Percentiles rank a stretch among this genome's conserved stretches.
phyloP scores from a whole-genome alignment of 2,329 filamentous ascomycete genomes.

The Trichocomaceae sp. region DNA sequence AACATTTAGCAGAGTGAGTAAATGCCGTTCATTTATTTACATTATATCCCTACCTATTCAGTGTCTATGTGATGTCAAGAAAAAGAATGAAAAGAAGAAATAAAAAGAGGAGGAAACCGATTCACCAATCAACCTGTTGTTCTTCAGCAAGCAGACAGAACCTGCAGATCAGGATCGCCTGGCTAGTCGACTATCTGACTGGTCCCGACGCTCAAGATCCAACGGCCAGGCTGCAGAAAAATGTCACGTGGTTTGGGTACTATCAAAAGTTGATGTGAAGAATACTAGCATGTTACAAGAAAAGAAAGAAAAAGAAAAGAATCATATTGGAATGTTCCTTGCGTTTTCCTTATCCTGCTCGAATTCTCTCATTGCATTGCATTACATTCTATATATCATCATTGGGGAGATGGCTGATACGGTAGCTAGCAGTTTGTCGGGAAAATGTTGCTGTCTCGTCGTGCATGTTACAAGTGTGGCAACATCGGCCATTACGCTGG shows the following conservation, averaged over 20 bases:
- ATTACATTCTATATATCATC: background rate
- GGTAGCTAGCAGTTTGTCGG: background rate
- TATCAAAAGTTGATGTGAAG: background rate
- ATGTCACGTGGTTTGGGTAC: background rate
- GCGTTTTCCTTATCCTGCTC: too few species aligned
- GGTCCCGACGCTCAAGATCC: background rate
- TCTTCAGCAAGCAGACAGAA: too few species aligned
- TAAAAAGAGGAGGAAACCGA: background rate
- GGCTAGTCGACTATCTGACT: too few species aligned
- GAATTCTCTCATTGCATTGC: background rate
- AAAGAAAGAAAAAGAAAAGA: background rate
- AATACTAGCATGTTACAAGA: background rate
- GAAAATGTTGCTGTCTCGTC: slow-evolving; percentile 73
- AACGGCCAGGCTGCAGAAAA: background rate
- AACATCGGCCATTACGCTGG: slow-evolving; percentile 66
- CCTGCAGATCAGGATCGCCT: background rate
- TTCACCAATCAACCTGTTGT: too few species aligned
- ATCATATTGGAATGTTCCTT: background rate
- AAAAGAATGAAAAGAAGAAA: background rate
- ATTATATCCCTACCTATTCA: too few species aligned
- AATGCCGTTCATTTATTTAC: background rate
- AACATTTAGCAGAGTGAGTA: background rate
- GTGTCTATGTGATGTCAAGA: too few species aligned
- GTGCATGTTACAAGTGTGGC: slow-evolving; percentile 72
- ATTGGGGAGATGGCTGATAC: slow-evolving; percentile 2